Base-by-base conservation (phyloP, 2,329 filamentous ascomycete species). In the Pezizomycotina sp. region DNA sequence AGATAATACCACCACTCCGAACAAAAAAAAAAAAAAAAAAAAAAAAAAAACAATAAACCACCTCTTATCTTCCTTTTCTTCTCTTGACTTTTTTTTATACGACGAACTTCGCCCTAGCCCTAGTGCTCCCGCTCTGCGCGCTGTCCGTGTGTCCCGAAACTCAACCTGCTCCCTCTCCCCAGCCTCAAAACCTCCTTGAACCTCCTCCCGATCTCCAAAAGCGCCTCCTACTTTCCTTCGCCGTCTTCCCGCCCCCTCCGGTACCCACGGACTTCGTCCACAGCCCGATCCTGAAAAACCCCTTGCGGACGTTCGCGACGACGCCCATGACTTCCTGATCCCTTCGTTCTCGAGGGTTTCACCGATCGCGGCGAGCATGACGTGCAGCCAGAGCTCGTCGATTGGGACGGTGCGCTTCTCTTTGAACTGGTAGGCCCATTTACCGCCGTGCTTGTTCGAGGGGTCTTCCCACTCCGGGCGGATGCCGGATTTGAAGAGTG, bases 301-400 rank as follows among this genome's bases (percentile, higher is more conserved):
- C 84, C 66, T 92, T 93, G 60, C 89, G 79, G 42, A 98, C 86
- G 61, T 98, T 98, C 65, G 95, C 84, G 16, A 98, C 89, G 21
- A 98, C 91, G 48, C 89, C 89, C 89, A 95, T 95, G 58, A 98
- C 78, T 61, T 98, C 91, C 52, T 84, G 84, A 55, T 95, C 89
- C 15, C 56, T 56, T 93, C 84, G 25, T 80, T 76, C 65, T 98
- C 89, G 36, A 98, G 77, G 16, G 86, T 95, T 69, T 98, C 91
- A 55, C 89, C 89, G 50, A 98, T 95, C 37, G 84, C 89, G 20
- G 79, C 74, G 52, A 98, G 77, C 75, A 98, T 92, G 46, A 92
- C 80, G 59, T 95, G 81, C 43, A 98, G 74, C 89, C 89, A 98
- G 36, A 92, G 69, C 41, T 86, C 79, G 57, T 98, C 86, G 58